phyloP scores from a whole-genome alignment of 352 stramenopile genomes.

The Thalassiosira exigua region DNA sequence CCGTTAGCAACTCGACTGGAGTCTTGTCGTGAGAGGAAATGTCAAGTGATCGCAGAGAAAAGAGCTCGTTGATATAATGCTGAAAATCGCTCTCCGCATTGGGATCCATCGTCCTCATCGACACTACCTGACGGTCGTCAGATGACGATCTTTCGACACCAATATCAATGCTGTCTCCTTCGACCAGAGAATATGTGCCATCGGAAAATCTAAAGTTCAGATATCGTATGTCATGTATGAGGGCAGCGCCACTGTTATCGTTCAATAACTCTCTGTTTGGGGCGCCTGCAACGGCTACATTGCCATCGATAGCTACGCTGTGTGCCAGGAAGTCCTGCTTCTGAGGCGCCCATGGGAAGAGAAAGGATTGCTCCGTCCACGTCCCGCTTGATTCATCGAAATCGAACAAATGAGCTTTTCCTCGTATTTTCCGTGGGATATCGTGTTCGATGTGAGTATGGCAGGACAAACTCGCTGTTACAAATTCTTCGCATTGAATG shows the following conservation, averaged over 20 bases:
- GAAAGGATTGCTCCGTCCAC: constrained; percentile 91
- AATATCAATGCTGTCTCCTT: constrained; percentile 88
- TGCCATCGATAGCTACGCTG: constrained; percentile 84
- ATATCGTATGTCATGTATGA: constrained; percentile 91
- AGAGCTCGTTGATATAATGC: constrained; percentile 74
- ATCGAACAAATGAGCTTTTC: constrained; percentile 84
- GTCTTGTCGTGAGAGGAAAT: constrained; percentile 69
- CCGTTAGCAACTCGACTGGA: constrained; percentile 81
- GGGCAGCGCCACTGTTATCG: constrained; percentile 91
- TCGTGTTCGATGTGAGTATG: constrained; percentile 37
- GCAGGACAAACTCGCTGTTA: constrained; percentile 50
- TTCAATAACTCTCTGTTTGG: constrained; percentile 92
- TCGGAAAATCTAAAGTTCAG: constrained; percentile 86
- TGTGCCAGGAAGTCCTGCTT: constrained; percentile 88
- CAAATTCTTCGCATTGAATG: constrained; percentile 50
- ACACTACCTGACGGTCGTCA: constrained; percentile 48
- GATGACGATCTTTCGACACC: constrained; percentile 63
- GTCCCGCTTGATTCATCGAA: constrained; percentile 60
- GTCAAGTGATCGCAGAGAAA: constrained; percentile 63
- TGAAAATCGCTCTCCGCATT: constrained; percentile 87
- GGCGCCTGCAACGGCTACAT: constrained; percentile 90
- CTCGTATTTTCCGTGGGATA: constrained; percentile 54
- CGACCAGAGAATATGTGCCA: constrained; percentile 87
- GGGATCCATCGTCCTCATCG: constrained; percentile 72
- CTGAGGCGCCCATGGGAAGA: constrained; percentile 92